Percentiles rank a stretch among this genome's conserved stretches.
These are phyloP conservation scores for Didymella lethalis DNA, from an alignment of 2,329 filamentous ascomycete genomes.

Conservation along the genomic window DNA sequence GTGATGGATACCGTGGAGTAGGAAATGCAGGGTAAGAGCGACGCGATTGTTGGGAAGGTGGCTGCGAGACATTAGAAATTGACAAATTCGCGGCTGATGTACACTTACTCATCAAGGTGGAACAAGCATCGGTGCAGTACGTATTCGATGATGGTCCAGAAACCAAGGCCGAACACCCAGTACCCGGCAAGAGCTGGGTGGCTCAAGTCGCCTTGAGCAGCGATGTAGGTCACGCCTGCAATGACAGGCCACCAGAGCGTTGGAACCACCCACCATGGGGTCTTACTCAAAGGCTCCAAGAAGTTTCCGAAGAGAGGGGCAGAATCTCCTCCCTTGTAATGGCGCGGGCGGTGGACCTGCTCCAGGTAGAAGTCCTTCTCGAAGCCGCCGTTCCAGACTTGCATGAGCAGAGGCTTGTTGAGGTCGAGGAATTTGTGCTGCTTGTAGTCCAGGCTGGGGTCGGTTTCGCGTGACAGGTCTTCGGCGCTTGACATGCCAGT, in stretches of 20 bases:
- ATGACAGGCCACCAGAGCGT: slow-evolving; percentile 84
- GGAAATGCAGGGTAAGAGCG: slow-evolving; percentile 86
- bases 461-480: slow-evolving; percentile 86
- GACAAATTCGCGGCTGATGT: slow-evolving; percentile 25
- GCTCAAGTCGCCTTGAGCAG: slow-evolving; percentile 64
- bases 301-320: slow-evolving; percentile 98
- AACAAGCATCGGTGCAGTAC: slow-evolving; percentile 88
- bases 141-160: slow-evolving; percentile 95
- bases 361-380: slow-evolving; percentile 95
- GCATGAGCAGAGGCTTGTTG: slow-evolving; percentile 80
- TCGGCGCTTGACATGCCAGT: slow-evolving; percentile 92
- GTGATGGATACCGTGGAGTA: slow-evolving; percentile 96
- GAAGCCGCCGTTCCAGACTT: slow-evolving; percentile 89
- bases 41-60: slow-evolving; percentile 90
- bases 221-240: slow-evolving; percentile 73
- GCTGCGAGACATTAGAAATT: slow-evolving; percentile 55
- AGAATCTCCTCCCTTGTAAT: slow-evolving; percentile 92
- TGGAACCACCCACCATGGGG: slow-evolving; percentile 92
- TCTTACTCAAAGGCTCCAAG: slow-evolving; percentile 95
- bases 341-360: slow-evolving; percentile 92
- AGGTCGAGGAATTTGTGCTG: slow-evolving; percentile 94
- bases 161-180: slow-evolving; percentile 72
- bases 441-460: slow-evolving; percentile 77
- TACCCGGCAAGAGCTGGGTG: slow-evolving; percentile 63
- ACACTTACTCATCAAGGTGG: slow-evolving; percentile 84